Evolutionary conservation across 2,329 filamentous ascomycete species (phyloP).

Genomic region (Aspergillus tamarii): DNA sequence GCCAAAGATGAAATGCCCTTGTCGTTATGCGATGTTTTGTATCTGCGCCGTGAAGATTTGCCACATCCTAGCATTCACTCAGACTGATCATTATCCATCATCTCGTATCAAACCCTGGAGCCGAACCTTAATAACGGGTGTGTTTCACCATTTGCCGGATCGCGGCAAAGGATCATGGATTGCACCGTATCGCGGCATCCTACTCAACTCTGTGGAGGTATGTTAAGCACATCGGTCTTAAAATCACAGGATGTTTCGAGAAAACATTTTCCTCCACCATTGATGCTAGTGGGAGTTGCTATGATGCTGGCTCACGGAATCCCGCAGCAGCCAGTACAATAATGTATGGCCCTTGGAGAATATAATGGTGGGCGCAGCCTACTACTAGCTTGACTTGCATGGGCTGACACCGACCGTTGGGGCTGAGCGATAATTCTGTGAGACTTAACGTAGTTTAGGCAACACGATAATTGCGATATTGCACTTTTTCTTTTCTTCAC

Average conservation of each 20-base stretch:
- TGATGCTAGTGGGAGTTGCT: background rate
- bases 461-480: background rate
- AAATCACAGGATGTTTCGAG: background rate
- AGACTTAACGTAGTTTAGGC: background rate
- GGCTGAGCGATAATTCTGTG: background rate
- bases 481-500: background rate
- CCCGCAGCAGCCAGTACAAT: background rate
- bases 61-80: background rate
- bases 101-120: background rate
- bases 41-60: background rate
- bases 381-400: background rate
- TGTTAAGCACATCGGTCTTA: background rate
- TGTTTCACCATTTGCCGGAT: background rate
- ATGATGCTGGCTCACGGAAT: background rate
- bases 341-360: background rate
- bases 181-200: background rate
- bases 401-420: background rate
- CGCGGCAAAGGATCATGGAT: background rate
- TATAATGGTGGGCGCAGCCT: background rate
- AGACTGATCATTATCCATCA: background rate
- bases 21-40: background rate
- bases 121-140: background rate
- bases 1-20: background rate
- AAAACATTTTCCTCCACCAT: background rate
- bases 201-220: background rate